These are phyloP conservation scores for Laguncularia racemosa DNA, from an alignment of 345 rosid species.

Conservation along the genomic window DNA sequence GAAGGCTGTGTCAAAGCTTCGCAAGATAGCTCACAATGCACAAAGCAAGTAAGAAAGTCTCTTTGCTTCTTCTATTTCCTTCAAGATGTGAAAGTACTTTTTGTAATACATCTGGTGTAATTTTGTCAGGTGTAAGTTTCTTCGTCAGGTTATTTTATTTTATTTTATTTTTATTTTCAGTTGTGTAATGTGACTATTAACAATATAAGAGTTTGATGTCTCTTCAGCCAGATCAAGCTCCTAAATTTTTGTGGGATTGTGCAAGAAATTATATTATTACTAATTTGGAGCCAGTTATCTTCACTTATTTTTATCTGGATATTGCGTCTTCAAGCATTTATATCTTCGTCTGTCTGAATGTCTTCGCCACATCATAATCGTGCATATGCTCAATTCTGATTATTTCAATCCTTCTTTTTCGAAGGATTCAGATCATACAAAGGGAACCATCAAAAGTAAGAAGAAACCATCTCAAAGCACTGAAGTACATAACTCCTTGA, in stretches of 20 bases:
- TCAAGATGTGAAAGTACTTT: conserved; percentile 3
- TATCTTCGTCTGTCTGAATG: background rate
- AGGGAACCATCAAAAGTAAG: conserved; percentile 30
- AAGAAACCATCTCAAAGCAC: conserved; percentile 34
- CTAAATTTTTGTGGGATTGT: no score
- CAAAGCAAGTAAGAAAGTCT: conserved; percentile 52
- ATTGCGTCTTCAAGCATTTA: no score
- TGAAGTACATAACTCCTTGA: conserved; percentile 51
- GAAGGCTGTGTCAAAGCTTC: conserved; percentile 38
- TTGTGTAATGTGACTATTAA: no score
- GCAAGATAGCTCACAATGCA: conserved; percentile 39
- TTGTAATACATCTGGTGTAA: background rate
- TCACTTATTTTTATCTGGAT: no score
- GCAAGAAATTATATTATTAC: no score
- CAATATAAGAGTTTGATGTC: no score
- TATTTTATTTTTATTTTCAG: no score
- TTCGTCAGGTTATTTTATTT: no score
- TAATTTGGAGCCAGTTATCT: no score
- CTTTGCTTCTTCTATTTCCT: conserved; percentile 15
- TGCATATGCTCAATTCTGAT: conserved; percentile 8
- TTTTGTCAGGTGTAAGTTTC: no score
- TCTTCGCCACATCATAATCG: background rate
- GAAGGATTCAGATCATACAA: conserved; percentile 51
- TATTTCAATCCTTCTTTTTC: conserved; percentile 3
- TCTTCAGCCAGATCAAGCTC: no score